phyloP scores from a whole-genome alignment of 148 eudicot genomes.

The Chenopodium quinoa region DNA sequence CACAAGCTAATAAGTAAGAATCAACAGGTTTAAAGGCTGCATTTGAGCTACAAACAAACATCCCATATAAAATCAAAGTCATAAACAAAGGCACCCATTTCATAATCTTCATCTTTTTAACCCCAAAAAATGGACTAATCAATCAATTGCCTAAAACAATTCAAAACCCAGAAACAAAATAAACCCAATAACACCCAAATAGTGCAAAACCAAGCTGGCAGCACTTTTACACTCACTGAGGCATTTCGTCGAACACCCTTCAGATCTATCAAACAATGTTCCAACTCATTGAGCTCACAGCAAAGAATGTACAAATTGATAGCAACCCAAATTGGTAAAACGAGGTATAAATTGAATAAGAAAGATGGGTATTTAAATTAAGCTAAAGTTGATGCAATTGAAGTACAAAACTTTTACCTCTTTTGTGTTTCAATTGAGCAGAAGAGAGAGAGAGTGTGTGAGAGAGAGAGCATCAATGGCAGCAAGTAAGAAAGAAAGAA shows the following conservation, averaged over 20 bases:
- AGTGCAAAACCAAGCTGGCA: constrained; percentile 25
- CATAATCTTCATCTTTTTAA: constrained; percentile 35
- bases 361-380: not conserved
- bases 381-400: not conserved
- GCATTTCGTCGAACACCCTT: constrained; percentile 34
- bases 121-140: constrained; percentile 9
- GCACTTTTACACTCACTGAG: constrained; percentile 4
- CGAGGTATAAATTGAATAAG: constrained; percentile 12
- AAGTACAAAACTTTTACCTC: constrained; percentile 47
- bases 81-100: constrained; percentile 38
- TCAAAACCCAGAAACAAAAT: constrained; percentile 15
- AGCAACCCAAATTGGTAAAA: constrained; percentile 24
- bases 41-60: constrained; percentile 38
- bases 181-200: constrained; percentile 15
- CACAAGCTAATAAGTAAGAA: constrained; percentile 78
- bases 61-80: constrained; percentile 34
- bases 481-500: not conserved
- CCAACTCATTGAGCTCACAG: not conserved
- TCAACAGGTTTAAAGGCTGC: constrained; percentile 64
- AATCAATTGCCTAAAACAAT: not conserved
- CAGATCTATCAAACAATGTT: constrained; percentile 32
- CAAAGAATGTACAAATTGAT: not conserved
- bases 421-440: constrained; percentile 9
- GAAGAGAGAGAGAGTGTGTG: constrained; percentile 8
- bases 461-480: constrained; percentile 25